Evolutionary conservation across 106 monocot species (phyloP).

Genomic region (Dendrobium huoshanense): DNA sequence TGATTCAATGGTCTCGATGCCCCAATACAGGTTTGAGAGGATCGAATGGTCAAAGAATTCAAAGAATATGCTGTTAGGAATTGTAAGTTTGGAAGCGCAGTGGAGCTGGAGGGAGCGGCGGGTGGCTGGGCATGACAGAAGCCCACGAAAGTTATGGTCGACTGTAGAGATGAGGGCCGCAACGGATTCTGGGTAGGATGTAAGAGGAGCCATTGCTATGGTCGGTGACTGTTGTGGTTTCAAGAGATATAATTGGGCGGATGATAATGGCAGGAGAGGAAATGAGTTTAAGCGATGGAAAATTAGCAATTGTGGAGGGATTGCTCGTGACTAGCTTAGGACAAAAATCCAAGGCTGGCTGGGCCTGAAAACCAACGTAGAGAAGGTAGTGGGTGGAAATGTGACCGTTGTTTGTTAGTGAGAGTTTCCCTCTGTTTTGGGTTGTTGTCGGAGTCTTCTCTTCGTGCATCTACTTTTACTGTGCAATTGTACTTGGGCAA

Average conservation of each 20-base stretch:
- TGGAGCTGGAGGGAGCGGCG: constrained; percentile 31
- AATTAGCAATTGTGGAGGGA: constrained; percentile 11
- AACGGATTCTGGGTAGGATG: constrained; percentile 19
- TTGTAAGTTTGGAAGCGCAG: constrained; percentile 27
- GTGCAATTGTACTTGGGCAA: no score
- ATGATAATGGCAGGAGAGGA: constrained; percentile 1
- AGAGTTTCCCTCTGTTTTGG: neutral
- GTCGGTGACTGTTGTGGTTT: neutral
- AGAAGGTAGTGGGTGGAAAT: neutral
- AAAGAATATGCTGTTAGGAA: constrained; percentile 19
- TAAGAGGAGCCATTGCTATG: constrained; percentile 8
- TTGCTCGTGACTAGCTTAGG: constrained; percentile 32
- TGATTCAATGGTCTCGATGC: constrained; percentile 42
- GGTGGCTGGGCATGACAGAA: constrained; percentile 42
- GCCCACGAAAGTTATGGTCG: constrained; percentile 32
- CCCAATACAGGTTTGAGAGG: constrained; percentile 74
- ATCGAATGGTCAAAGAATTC: constrained; percentile 56
- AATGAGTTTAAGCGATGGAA: neutral
- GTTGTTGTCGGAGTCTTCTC: no score
- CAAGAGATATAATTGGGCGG: neutral
- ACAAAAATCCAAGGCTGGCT: constrained; percentile 6
- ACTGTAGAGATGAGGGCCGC: constrained; percentile 30
- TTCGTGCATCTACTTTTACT: no score
- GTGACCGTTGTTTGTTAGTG: constrained; percentile 4
- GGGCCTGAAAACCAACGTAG: neutral